Evolutionary conservation across 352 stramenopile species (phyloP), one percentile per base, ranked within the genome.

Genomic region (Phytophthora boehmeriae): DNA sequence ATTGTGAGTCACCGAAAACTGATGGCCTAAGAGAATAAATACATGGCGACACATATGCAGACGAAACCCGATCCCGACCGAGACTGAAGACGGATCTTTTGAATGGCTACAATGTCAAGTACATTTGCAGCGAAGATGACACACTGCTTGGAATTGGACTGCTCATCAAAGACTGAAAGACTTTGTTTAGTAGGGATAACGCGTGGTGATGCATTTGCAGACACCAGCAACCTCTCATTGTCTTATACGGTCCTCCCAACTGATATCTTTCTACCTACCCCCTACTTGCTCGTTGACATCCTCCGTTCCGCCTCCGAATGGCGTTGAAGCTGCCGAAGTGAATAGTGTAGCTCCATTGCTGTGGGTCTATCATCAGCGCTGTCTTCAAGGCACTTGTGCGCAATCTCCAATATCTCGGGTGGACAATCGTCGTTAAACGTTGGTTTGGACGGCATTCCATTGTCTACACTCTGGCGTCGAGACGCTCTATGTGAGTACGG

Each of bases 261-360:
- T 51, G 14, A 35, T 16, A 8, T 13, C 25, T 30, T 41, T 5
- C 50, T 42, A 59, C 28, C 43, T n/a, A n/a, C 32, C 4, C 42
- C 23, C 25, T 68, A 64, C 45, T 39, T 43, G 13, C 59, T 42
- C 1, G 50, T 60, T 30, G 46, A 65, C 25, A 13, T 5, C 44
- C 35, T 51, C 22, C 45, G 20, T 23, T 66, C 2, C 9, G 17
- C 54, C 20, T 69, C 16, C 14, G 44, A 53, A 36, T 67, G 53
- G 25, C 61, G 66, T 16, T 64, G 62, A 32, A 80, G 36, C 32
- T 73, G 54, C 14, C 77, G 70, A 38, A 92, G 69, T 2, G 73
- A 72, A 55, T 89, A 88, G 36, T 86, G 68, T 20, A 93, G 60
- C 63, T 92, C 71, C 62, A 90, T 70, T 8, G 82, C 79, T 1